phyloP scores from a whole-genome alignment of 2,329 filamentous ascomycete genomes.

The Talaromyces verruculosus region DNA sequence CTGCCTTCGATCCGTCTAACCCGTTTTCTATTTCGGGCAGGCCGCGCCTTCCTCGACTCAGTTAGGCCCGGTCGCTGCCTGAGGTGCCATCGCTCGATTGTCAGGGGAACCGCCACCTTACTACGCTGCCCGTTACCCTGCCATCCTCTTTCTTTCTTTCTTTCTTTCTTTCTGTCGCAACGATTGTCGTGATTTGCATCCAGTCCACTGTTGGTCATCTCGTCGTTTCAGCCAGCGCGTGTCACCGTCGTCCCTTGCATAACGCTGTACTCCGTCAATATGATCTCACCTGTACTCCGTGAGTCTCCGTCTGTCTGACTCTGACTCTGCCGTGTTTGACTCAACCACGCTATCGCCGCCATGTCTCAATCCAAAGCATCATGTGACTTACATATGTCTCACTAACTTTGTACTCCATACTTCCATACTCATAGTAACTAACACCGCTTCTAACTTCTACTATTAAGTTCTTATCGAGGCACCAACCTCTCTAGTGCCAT shows the following conservation, averaged over 20 bases:
- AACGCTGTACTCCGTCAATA: not conserved
- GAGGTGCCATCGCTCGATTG: conserved; percentile 1
- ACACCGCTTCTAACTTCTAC: not conserved
- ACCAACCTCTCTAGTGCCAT: not conserved
- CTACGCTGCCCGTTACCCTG: not conserved
- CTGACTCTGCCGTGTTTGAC: not conserved
- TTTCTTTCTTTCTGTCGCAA: not conserved
- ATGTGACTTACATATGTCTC: conserved; percentile 1
- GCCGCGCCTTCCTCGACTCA: not conserved
- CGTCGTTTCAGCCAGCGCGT: not conserved
- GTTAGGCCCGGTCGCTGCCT: conserved; percentile 1
- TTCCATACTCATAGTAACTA: no score
- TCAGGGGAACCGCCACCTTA: conserved; percentile 6
- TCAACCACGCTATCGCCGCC: not conserved
- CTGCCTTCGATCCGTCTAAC: conserved; percentile 8
- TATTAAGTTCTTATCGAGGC: not conserved
- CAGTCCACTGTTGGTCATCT: not conserved
- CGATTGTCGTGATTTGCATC: not conserved
- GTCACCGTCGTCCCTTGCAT: not conserved
- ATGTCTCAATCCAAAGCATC: conserved; percentile 2
- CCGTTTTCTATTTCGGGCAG: conserved; percentile 3
- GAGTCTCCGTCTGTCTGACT: not conserved
- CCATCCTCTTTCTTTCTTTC: not conserved
- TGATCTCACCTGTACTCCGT: not conserved
- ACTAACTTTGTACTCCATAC: not conserved